These are phyloP conservation scores for Trichophyton simii DNA, from an alignment of 2,329 filamentous ascomycete genomes.

Conservation along the genomic window DNA sequence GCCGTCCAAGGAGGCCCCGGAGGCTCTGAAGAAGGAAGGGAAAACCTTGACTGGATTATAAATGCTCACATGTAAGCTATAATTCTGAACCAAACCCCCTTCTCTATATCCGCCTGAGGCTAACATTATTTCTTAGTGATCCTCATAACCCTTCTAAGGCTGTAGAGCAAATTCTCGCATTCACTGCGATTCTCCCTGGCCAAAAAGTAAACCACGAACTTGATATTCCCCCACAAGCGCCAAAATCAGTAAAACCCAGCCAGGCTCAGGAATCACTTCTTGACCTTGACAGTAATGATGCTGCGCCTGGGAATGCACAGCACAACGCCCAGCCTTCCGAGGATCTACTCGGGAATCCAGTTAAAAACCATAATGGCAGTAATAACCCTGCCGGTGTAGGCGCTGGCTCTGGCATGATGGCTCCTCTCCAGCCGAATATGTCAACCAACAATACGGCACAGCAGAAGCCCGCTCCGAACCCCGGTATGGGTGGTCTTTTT, in stretches of 20 bases:
- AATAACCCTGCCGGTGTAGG: not conserved
- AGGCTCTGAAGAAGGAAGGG: constrained; percentile 48
- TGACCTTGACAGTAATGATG: constrained; percentile 10
- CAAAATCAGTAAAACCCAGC: constrained; percentile 3
- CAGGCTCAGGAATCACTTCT: constrained; percentile 6
- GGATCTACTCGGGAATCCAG: constrained; percentile 14
- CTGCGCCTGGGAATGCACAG: not conserved
- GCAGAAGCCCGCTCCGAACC: constrained; percentile 23
- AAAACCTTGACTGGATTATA: constrained; percentile 13
- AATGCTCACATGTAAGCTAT: constrained; percentile 49
- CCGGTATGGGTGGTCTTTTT: constrained; percentile 32
- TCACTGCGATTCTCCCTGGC: constrained; percentile 72
- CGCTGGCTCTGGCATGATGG: constrained; percentile 13
- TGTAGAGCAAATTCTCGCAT: constrained; percentile 69
- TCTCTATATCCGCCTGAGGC: not conserved
- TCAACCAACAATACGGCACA: constrained; percentile 12
- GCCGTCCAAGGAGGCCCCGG: constrained; percentile 57
- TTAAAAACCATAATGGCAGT: constrained; percentile 1
- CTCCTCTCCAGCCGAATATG: constrained; percentile 12
- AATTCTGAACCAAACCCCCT: not conserved
- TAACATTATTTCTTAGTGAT: constrained; percentile 37
- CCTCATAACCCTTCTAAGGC: constrained; percentile 54
- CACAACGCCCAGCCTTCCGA: constrained; percentile 2
- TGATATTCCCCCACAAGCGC: constrained; percentile 42
- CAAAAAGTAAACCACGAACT: constrained; percentile 49